Conservation (phyloP, 441 rosid species). For the Sinapis alba region DNA sequence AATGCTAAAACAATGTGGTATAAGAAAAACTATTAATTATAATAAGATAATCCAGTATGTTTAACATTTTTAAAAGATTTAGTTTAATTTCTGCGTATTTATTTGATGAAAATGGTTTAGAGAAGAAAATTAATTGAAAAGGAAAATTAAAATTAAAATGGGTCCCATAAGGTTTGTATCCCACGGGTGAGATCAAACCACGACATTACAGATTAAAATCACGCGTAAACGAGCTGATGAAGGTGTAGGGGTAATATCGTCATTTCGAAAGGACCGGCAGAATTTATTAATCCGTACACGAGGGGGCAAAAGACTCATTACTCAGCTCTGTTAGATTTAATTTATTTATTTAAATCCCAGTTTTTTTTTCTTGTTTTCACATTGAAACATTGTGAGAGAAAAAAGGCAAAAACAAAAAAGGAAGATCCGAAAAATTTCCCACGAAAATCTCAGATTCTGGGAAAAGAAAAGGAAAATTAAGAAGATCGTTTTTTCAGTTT, state of each 20-base stretch:
- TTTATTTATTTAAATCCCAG: constrained; percentile 17
- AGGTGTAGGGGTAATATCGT: constrained; percentile 36
- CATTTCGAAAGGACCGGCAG: neutral
- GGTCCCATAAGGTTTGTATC: constrained; percentile 29
- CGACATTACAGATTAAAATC: constrained; percentile 16
- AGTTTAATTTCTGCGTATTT: neutral
- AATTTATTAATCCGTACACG: constrained; percentile 45
- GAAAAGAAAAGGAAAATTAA: constrained; percentile 30
- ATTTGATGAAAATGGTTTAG: neutral
- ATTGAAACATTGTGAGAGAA: constrained; percentile 23
- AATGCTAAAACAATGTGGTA: neutral
- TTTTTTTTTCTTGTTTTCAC: constrained; percentile 42
- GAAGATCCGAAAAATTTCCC: constrained; percentile 55
- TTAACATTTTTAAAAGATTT: too few relatives aligned
- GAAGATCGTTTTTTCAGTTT: constrained; percentile 36
- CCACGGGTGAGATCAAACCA: constrained; percentile 15
- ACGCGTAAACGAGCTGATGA: constrained; percentile 32
- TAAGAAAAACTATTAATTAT: too few relatives aligned
- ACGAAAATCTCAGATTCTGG: constrained; percentile 45
- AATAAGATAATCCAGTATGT: too few relatives aligned
- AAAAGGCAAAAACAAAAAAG: constrained; percentile 14
- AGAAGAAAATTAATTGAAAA: neutral
- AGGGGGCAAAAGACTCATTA: constrained; percentile 41
- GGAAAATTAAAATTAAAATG: neutral
- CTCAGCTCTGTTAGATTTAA: constrained; percentile 23